phyloP scores from a whole-genome alignment of 257 asterid genomes.

The Solanum chiquidenum region DNA sequence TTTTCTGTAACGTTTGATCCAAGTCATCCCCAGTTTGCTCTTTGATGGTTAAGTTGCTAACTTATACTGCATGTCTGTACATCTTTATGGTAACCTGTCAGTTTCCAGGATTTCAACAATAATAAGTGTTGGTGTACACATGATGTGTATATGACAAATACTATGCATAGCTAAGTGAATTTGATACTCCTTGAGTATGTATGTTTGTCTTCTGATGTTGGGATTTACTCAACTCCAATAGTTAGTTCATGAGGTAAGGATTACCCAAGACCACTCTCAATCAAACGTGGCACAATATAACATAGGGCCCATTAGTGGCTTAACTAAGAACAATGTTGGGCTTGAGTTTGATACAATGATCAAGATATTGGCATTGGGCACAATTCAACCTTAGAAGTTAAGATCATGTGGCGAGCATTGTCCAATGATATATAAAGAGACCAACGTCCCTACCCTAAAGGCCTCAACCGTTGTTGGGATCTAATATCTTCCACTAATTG shows the following conservation, averaged over 20 bases:
- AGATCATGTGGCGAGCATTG: not conserved
- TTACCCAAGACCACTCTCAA: not conserved
- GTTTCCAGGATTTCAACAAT: not conserved
- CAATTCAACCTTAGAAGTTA: not conserved
- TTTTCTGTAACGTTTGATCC: not conserved
- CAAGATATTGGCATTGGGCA: not conserved
- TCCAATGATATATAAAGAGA: not conserved
- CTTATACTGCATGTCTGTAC: not conserved
- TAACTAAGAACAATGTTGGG: not conserved
- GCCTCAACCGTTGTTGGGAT: not conserved
- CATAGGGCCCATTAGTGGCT: not conserved
- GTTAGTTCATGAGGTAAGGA: not conserved
- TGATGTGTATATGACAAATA: not conserved
- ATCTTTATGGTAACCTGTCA: not conserved
- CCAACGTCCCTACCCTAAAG: not conserved
- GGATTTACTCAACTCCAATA: not conserved
- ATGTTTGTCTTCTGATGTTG: not conserved
- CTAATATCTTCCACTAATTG: not conserved
- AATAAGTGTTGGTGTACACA: not conserved
- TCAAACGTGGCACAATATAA: not conserved
- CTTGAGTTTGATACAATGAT: not conserved
- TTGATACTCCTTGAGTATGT: not conserved
- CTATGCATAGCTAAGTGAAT: not conserved
- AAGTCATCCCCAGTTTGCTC: not conserved
- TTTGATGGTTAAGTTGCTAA: not conserved